Evolutionary conservation across 257 asterid species (phyloP).

Genomic region (Prunella vulgaris): DNA sequence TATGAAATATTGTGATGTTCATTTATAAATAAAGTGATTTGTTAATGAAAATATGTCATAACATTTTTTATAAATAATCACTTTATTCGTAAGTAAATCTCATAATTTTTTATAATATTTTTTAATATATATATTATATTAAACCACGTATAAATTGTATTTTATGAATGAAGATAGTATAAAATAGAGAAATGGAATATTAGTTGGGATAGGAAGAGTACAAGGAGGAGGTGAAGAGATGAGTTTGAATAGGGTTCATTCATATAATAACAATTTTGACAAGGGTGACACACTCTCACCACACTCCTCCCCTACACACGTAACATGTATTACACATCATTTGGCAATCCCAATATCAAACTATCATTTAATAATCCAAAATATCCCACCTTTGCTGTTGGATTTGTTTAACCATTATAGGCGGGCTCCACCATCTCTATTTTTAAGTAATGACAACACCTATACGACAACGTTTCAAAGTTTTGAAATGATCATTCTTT

Average conservation of each 20-base stretch:
- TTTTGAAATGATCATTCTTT: no score
- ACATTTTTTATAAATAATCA: no score
- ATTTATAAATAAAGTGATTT: no score
- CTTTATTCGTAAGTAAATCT: no score
- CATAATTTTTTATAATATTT: no score
- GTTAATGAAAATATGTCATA: no score
- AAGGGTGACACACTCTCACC: neutral
- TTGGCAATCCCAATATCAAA: neutral
- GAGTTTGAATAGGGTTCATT: neutral
- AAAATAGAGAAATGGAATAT: neutral
- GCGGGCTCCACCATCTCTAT: neutral
- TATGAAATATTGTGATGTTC: no score
- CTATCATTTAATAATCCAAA: neutral
- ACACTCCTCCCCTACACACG: neutral
- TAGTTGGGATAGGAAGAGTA: neutral
- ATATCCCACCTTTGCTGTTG: neutral
- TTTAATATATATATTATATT: no score
- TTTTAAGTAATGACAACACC: neutral
- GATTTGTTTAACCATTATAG: neutral
- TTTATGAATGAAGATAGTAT: no score
- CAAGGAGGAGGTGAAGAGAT: neutral
- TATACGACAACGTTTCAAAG: neutral
- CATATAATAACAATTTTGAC: neutral
- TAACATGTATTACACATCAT: neutral
- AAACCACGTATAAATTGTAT: no score